Evolutionary conservation across 2,329 filamentous ascomycete genomes (phyloP), one percentile per base, ranked within the genome.

Genomic region (Talaromyces sp.): DNA sequence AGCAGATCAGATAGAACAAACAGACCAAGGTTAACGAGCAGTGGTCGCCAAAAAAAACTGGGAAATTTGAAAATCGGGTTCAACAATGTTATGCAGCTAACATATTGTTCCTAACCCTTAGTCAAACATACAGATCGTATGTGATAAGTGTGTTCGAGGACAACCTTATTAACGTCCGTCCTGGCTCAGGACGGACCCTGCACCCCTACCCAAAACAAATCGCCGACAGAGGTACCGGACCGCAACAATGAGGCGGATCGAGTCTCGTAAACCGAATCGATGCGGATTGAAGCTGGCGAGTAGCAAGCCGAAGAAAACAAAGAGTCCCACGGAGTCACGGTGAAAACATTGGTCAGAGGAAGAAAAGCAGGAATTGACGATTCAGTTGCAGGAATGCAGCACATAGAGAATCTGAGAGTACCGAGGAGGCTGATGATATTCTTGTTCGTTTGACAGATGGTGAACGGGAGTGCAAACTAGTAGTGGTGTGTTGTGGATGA

Each of bases 101-200:
- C 54, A 56, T 56, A 25, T 50, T 41, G 54, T 33, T 39, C 33
- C 45, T 40, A 50, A 10, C 13, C 21, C 25, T 41, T 35, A 50
- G 25, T n/a, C 36, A 50, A 48, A 7, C 53, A 50, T 50, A 40
- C 7, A 19, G 19, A 17, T 19, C 22, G 33, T 50, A 39, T 13
- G 22, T 39, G 35, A 56, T 21, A 8, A 13, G 31, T 10, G 31
- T 10, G 25, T 28, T 37, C 11, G 35, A 33, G 17, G 41, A 41
- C 35, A 40, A 37, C 54, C 54, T 37, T 56, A 69, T 78, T 78
- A 78, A 75, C 75, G 77, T 79, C 77, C 77, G 77, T 73, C 76
- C 75, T 75, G 73, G 61, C 73, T 78, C 75, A 79, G 75, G 77
- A 78, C 77, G 77, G 77, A 79, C 76, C 71, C 65, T 69, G 66